Evolutionary conservation across 805 yeast species (phyloP).

Genomic region (Wickerhamiella lipophila): DNA sequence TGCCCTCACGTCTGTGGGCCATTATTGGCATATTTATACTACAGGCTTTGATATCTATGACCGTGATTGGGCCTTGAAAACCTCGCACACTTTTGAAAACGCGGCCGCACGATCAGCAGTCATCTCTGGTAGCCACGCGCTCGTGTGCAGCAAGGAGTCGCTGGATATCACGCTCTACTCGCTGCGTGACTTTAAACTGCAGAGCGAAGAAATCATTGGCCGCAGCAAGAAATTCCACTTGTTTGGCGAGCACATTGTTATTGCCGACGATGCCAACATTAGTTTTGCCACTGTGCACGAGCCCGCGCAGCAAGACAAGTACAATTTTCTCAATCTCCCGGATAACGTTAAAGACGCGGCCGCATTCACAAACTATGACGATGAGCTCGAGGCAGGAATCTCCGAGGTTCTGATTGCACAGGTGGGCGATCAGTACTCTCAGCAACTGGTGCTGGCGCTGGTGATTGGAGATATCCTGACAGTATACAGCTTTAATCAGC

Average conservation of each 20-base stretch:
- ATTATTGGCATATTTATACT: conserved; percentile 6
- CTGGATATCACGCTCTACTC: not conserved
- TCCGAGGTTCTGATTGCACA: not conserved
- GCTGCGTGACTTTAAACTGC: not conserved
- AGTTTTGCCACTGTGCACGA: conserved; percentile 1
- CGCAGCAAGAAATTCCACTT: not conserved
- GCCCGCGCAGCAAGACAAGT: not conserved
- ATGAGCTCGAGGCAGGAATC: not conserved
- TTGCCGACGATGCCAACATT: not conserved
- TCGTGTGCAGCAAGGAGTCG: not conserved
- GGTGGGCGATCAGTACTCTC: conserved; percentile 8
- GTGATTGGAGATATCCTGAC: conserved; percentile 15
- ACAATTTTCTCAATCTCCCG: not conserved
- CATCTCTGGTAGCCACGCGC: conserved; percentile 1
- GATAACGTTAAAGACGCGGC: not conserved
- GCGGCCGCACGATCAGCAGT: conserved; percentile 3
- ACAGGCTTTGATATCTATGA: conserved; percentile 8
- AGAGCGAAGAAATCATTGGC: not conserved
- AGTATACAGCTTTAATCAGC: conserved; percentile 21
- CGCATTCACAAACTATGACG: not conserved
- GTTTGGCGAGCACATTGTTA: conserved; percentile 4
- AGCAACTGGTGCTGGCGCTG: conserved; percentile 3
- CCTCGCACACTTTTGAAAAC: not conserved
- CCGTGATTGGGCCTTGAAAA: not conserved
- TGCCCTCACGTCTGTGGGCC: not conserved